Evolutionary conservation across 345 rosid genomes (phyloP).

Genomic region (Lepidium didymum): DNA sequence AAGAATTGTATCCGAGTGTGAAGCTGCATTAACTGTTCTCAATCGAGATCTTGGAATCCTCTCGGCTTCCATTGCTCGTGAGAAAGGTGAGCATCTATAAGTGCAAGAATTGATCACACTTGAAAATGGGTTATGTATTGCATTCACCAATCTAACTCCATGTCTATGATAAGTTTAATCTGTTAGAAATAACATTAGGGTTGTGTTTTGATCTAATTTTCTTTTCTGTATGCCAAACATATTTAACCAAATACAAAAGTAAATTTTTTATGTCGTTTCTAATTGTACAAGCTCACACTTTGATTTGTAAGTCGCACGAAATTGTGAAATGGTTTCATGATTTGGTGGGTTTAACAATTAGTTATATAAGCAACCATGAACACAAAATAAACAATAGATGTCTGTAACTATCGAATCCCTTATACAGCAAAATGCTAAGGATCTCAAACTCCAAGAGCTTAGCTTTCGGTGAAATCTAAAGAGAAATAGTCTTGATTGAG

Average conservation of each 20-base stretch:
- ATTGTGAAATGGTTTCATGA: not conserved
- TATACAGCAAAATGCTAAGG: not conserved
- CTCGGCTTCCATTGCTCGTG: conserved; percentile 79
- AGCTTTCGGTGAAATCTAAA: not conserved
- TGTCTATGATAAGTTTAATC: not conserved
- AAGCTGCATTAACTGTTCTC: conserved; percentile 74
- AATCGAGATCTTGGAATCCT: conserved; percentile 87
- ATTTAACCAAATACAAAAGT: not conserved
- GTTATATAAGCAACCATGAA: not conserved
- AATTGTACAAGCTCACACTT: not conserved
- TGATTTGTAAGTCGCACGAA: not conserved
- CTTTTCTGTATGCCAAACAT: not conserved
- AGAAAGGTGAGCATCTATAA: conserved; percentile 41
- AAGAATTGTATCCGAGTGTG: conserved; percentile 86
- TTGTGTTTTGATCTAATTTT: not conserved
- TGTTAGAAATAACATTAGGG: conserved; percentile 7
- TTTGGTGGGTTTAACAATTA: not conserved
- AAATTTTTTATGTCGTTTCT: not conserved
- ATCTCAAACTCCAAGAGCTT: not conserved
- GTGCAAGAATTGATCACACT: not conserved
- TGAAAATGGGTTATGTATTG: not conserved
- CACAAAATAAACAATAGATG: too few relatives aligned
- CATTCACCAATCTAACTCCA: not conserved
- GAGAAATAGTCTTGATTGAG: not conserved
- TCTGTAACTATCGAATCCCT: not conserved